Evolutionary conservation across 1,284 basidiomycete genomes (phyloP), one percentile per base, ranked within the genome.

Genomic region (Coniferiporia sulphurascens): DNA sequence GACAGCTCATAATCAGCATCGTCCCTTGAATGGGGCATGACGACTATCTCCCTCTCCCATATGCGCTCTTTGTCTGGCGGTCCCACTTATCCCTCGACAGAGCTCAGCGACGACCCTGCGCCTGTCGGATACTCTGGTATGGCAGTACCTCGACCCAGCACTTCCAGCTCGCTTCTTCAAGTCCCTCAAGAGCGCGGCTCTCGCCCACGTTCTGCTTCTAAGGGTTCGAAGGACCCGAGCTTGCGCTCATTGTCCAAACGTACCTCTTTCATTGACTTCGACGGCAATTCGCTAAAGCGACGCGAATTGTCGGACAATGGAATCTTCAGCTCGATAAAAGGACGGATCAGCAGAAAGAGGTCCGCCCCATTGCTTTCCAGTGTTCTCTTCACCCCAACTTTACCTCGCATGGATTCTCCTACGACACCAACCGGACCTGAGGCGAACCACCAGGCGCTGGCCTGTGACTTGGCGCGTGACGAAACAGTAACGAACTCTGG

Each of bases 201-300:
- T 27, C 56, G 56, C 5, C 46, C 56, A 35, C 56, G 60, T 36
- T 32, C 60, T 22, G 38, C 41, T 17, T 58, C 51, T 35, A 49
- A 52, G 17, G 32, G 48, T 22, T 58, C 52, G 35, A 49, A 46
- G 50, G 60, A 61, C n/a, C 19, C 52, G 17, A 44, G 35, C 35
- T 13, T 34, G 34, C 32, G 22, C 10, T 17, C 49, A 15, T 34
- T 54, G 13, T 52, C 55, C 6, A 53, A 61, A 10, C 44, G 58
- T n/a, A 55, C 52, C 19, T 59, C 58, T 17, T 59, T 59, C 38
- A 59, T 59, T 38, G 58, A 59, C 46, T 49, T 59, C 35, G 46
- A 52, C 12, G 55, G 54, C 22, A 21, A 53, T 32, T 46, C 51
- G 1, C 27, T 52, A 17, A 46, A 35, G 35, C 38, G 38, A 2